Conservation (phyloP, 257 asterid species). For the Pogostemon cablin region DNA sequence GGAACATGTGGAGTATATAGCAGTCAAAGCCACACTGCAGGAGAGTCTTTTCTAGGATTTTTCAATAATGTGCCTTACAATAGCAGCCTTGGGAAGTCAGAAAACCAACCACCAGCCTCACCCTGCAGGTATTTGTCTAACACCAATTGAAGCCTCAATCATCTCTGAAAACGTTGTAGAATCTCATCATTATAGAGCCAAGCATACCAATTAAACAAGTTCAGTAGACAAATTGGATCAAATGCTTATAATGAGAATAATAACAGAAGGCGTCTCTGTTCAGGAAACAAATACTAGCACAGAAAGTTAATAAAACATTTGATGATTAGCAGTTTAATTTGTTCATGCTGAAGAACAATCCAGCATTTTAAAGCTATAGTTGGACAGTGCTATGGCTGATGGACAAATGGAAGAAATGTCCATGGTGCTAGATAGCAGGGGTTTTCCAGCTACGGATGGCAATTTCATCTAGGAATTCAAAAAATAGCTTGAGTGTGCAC, state of each 20-base stretch:
- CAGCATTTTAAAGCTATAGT: background rate
- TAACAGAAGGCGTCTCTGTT: background rate
- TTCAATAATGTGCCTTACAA: conserved; percentile 85
- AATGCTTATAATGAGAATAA: background rate
- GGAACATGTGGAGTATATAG: conserved; percentile 97
- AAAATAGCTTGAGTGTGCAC: background rate
- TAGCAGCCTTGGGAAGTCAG: conserved; percentile 99
- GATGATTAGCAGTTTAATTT: conserved; percentile 16
- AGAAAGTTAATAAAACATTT: conserved; percentile 6
- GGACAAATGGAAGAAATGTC: background rate
- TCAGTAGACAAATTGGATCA: background rate
- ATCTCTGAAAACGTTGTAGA: conserved; percentile 22
- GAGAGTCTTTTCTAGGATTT: conserved; percentile 89
- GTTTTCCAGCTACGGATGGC: background rate
- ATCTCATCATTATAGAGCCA: conserved; percentile 22
- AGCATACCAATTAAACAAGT: conserved; percentile 6
- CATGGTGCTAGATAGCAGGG: background rate
- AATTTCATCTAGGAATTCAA: background rate
- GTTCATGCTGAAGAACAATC: conserved; percentile 15
- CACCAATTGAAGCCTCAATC: conserved; percentile 33
- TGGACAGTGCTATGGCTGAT: conserved; percentile 12
- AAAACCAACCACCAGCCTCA: conserved; percentile 97
- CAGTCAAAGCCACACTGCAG: conserved; percentile 80
- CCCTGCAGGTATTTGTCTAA: conserved; percentile 60
- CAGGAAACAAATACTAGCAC: background rate